A percentile compares a stretch with the other conserved stretches of the same genome.
phyloP scores from a whole-genome alignment of 2,329 filamentous ascomycete species.

The Pestalotiopsis sp. region DNA sequence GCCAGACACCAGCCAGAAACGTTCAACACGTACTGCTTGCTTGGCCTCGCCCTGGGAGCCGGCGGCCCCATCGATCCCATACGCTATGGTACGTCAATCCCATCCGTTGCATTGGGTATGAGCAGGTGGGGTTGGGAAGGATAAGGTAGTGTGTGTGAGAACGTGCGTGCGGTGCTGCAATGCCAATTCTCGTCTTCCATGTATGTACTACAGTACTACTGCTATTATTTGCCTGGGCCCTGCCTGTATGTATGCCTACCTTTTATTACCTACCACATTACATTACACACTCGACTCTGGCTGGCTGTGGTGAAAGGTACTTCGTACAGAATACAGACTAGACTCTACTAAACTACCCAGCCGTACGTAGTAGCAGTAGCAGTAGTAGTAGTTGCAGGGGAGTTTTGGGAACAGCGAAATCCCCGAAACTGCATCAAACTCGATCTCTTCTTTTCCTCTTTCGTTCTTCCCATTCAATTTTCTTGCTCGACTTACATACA shows the following conservation, averaged over 20 bases:
- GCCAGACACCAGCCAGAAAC: too few relatives aligned
- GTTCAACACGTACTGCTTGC: conserved; percentile 16
- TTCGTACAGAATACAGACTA: too few relatives aligned
- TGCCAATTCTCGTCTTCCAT: background rate
- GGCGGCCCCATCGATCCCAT: background rate
- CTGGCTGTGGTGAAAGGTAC: background rate
- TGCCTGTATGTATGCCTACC: background rate
- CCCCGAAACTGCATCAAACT: background rate
- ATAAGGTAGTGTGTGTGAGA: background rate
- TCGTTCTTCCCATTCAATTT: background rate
- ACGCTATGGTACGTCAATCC: background rate
- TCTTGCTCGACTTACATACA: background rate
- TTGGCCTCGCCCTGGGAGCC: background rate
- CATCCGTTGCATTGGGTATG: conserved; percentile 8
- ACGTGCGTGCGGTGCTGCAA: background rate
- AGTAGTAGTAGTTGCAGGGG: background rate
- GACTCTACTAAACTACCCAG: too few relatives aligned
- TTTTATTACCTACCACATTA: background rate
- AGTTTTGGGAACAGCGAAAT: background rate
- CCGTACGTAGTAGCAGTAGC: background rate
- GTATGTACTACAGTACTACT: background rate
- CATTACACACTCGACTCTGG: background rate
- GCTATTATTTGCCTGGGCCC: background rate
- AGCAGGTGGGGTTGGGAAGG: background rate
- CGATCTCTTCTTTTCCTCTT: conserved; percentile 11